Evolutionary conservation across 2,329 filamentous ascomycete species (phyloP).

Genomic region (Phialophora chinensis): DNA sequence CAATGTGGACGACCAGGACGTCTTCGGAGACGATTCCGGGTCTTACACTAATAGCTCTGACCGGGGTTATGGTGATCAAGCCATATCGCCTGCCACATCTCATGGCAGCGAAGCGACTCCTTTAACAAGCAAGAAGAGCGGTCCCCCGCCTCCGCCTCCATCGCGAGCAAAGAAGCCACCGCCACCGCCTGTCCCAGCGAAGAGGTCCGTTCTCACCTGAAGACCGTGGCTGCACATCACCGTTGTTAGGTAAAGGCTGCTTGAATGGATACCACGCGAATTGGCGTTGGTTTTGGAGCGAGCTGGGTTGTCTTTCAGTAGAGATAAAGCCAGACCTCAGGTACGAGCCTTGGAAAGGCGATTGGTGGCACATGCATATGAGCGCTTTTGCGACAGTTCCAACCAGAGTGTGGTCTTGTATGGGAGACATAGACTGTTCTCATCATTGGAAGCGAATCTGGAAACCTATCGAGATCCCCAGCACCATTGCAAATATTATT

Average conservation of each 20-base stretch:
- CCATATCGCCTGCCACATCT: constrained; percentile 61
- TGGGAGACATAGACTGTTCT: background rate
- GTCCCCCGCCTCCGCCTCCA: constrained; percentile 66
- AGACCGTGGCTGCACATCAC: background rate
- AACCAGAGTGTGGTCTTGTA: background rate
- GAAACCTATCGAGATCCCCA: background rate
- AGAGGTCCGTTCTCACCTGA: constrained; percentile 51
- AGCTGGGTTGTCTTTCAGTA: background rate
- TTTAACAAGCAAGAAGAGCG: constrained; percentile 54
- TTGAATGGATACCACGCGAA: constrained; percentile 1
- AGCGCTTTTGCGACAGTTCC: background rate
- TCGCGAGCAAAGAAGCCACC: constrained; percentile 69
- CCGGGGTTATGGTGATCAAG: constrained; percentile 55
- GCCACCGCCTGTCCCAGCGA: constrained; percentile 68
- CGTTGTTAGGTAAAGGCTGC: background rate
- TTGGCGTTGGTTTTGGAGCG: constrained; percentile 9
- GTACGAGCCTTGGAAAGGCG: background rate
- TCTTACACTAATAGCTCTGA: constrained; percentile 57
- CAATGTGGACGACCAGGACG: constrained; percentile 48
- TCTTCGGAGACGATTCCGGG: constrained; percentile 60
- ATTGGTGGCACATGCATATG: background rate
- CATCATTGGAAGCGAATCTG: background rate
- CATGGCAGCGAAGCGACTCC: constrained; percentile 56
- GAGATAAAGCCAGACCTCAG: background rate
- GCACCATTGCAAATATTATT: background rate